A percentile compares a stretch with the other conserved stretches of the same genome.
These are phyloP conservation scores for Hibiscus syriacus DNA, from an alignment of 345 rosid genomes.

Conservation along the genomic window DNA sequence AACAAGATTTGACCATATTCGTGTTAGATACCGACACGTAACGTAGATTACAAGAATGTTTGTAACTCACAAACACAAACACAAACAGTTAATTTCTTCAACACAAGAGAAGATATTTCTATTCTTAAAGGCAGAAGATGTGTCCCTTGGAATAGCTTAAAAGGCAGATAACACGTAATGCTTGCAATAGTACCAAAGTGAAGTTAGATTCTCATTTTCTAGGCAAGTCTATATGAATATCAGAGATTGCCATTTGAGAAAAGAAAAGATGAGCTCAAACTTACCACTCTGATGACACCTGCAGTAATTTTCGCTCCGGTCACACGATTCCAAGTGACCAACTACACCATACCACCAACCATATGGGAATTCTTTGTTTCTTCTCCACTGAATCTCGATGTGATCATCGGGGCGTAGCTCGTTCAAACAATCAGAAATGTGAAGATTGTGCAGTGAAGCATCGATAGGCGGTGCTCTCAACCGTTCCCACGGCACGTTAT, in stretches of 20 bases:
- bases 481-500: conserved; percentile 68
- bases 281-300: conserved; percentile 26
- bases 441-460: conserved; percentile 61
- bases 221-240: too few species aligned
- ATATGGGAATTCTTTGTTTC: conserved; percentile 69
- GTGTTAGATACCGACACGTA: too few species aligned
- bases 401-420: conserved; percentile 80
- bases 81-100: not conserved
- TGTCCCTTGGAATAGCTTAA: not conserved
- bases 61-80: too few species aligned
- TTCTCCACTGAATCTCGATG: conserved; percentile 95
- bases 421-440: conserved; percentile 52
- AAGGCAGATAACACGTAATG: too few species aligned
- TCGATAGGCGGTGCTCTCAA: conserved; percentile 67
- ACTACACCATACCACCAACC: conserved; percentile 96
- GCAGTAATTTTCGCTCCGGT: conserved; percentile 58
- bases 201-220: too few species aligned
- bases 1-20: too few species aligned
- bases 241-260: not conserved
- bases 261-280: conserved; percentile 25
- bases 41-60: too few species aligned
- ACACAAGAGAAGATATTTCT: too few species aligned
- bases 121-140: too few species aligned
- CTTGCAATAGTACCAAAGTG: too few species aligned
- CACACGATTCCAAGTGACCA: conserved; percentile 85